phyloP scores from a whole-genome alignment of 805 yeast species.

The Candida nanaspora region DNA sequence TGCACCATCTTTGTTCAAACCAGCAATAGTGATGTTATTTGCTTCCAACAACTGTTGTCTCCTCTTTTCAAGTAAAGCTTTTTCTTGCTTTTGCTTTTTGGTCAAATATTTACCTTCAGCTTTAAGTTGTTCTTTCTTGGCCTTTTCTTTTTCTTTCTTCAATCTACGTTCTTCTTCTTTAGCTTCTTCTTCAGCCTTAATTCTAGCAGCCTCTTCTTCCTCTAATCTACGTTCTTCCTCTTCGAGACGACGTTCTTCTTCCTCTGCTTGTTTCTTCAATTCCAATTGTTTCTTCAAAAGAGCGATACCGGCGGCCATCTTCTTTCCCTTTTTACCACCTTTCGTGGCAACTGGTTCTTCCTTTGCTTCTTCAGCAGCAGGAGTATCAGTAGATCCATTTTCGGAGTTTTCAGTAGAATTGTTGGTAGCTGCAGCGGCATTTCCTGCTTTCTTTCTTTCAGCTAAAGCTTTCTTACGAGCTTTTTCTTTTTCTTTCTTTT shows the following conservation, averaged over 20 bases:
- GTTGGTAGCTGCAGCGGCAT: constrained; percentile 6
- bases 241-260: constrained; percentile 63
- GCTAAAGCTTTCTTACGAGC: too few species aligned
- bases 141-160: constrained; percentile 83
- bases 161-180: constrained; percentile 51
- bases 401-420: constrained; percentile 12
- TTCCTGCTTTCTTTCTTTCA: too few species aligned
- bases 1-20: constrained; percentile 36
- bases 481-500: constrained; percentile 91
- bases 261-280: constrained; percentile 80
- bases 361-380: constrained; percentile 29
- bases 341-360: constrained; percentile 30
- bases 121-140: constrained; percentile 78
- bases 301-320: constrained; percentile 85
- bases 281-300: constrained; percentile 88
- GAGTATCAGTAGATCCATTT: constrained; percentile 20
- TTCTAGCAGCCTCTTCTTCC: constrained; percentile 42
- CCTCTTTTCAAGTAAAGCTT: constrained; percentile 79
- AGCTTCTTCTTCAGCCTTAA: constrained; percentile 57
- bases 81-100: constrained; percentile 92
- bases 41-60: constrained; percentile 75
- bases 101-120: constrained; percentile 94
- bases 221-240: constrained; percentile 56
- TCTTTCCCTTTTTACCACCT: constrained; percentile 56
- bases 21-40: constrained; percentile 69